phyloP scores from a whole-genome alignment of 257 asterid genomes.

The Vinca minor region DNA sequence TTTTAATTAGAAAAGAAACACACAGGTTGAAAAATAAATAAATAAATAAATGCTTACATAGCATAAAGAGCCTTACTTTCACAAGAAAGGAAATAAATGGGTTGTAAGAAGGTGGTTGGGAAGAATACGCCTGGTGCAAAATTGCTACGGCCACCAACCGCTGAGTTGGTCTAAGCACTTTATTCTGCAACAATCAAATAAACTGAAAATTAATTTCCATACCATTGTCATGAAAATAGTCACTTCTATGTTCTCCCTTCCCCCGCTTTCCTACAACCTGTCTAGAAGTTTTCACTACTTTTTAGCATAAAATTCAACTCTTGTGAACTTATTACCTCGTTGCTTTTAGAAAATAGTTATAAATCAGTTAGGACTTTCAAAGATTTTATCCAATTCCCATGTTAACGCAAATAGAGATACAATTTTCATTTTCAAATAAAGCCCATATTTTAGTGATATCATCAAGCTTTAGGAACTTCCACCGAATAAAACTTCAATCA shows the following conservation, averaged over 20 bases:
- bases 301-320: neutral
- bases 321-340: neutral
- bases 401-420: neutral
- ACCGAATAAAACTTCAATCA: neutral
- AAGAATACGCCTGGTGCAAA: constrained; percentile 62
- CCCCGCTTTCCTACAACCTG: too few relatives aligned
- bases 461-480: too few relatives aligned
- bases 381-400: neutral
- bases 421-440: neutral
- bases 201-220: neutral
- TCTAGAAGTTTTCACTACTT: neutral
- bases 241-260: neutral
- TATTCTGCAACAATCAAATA: constrained; percentile 30
- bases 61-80: constrained; percentile 44
- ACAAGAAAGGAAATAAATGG: constrained; percentile 69
- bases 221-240: neutral
- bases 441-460: neutral
- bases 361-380: neutral
- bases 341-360: neutral
- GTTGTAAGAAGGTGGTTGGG: constrained; percentile 62
- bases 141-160: constrained; percentile 70
- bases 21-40: too few relatives aligned
- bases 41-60: too few relatives aligned
- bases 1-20: too few relatives aligned
- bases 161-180: constrained; percentile 51